phyloP scores from a whole-genome alignment of 495 filamentous ascomycete species.

The Podospora pseudocomata region DNA sequence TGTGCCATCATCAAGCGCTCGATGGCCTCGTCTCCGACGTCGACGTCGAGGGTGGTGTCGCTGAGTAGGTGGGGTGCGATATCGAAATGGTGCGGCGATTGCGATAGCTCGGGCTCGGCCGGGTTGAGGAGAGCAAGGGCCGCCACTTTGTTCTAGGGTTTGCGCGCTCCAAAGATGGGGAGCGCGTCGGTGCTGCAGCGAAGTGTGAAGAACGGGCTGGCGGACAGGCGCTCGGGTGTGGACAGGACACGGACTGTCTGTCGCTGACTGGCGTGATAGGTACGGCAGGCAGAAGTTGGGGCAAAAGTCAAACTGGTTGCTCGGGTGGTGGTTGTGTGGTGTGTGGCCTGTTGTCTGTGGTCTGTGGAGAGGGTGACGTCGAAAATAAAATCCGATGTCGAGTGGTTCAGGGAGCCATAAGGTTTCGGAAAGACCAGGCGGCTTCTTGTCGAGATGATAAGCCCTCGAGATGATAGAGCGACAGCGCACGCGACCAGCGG shows the following conservation, averaged over 20 bases:
- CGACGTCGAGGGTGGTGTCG: conserved; percentile 25
- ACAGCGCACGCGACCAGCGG: conserved; percentile 6
- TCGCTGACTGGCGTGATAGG: not conserved
- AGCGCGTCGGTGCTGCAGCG: conserved; percentile 4
- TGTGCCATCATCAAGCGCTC: conserved; percentile 75
- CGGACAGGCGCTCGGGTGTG: conserved; percentile 3
- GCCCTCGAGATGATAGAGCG: not conserved
- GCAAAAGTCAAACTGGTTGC: conserved; percentile 10
- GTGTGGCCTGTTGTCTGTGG: not conserved
- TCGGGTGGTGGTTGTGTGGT: conserved; percentile 15
- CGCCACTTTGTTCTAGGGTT: conserved; percentile 41
- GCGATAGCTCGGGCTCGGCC: conserved; percentile 42
- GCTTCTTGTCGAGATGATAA: conserved; percentile 8
- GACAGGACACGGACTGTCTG: not conserved
- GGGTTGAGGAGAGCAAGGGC: conserved; percentile 45
- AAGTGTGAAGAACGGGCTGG: not conserved
- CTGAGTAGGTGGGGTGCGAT: conserved; percentile 38
- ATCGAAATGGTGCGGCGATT: conserved; percentile 43
- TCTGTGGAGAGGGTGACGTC: conserved; percentile 18
- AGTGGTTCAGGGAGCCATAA: conserved; percentile 16
- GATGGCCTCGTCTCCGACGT: conserved; percentile 33
- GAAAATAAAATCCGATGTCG: conserved; percentile 5
- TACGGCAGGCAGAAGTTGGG: not conserved
- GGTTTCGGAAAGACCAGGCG: conserved; percentile 15
- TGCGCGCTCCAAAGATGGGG: conserved; percentile 6